Conservation (phyloP, 257 asterid species). For the Datura wrightii region DNA sequence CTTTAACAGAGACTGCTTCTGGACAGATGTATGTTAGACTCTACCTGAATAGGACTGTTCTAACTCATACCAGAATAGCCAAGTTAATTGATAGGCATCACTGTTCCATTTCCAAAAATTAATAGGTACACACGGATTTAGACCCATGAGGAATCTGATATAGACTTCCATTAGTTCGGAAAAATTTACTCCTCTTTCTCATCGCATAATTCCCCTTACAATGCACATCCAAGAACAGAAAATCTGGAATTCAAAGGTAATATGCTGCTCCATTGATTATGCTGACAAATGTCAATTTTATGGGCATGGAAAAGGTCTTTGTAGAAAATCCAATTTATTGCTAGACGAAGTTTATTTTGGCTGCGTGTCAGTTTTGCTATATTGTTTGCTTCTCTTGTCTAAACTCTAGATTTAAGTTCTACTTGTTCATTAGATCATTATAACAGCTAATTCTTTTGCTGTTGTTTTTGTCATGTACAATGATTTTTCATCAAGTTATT, state of each 20-base stretch:
- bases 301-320: neutral
- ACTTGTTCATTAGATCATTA: neutral
- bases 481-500: neutral
- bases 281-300: neutral
- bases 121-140: neutral
- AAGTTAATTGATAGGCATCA: neutral
- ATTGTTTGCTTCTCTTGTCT: neutral
- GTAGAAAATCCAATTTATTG: constrained; percentile 1
- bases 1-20: neutral
- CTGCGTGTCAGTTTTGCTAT: neutral
- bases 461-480: constrained; percentile 14
- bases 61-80: neutral
- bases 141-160: neutral
- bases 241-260: constrained; percentile 15
- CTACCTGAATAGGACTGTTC: neutral
- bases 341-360: neutral
- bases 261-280: neutral
- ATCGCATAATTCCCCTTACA: neutral
- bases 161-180: neutral
- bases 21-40: neutral
- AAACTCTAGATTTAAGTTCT: neutral
- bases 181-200: neutral
- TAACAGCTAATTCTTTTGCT: neutral
- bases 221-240: constrained; percentile 14
- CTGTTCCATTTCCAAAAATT: neutral